Percentiles rank a stretch among this genome's conserved stretches.
These are phyloP conservation scores for Aspergillus thermomutatus DNA, from an alignment of 2,329 filamentous ascomycete species.

Conservation along the genomic window DNA sequence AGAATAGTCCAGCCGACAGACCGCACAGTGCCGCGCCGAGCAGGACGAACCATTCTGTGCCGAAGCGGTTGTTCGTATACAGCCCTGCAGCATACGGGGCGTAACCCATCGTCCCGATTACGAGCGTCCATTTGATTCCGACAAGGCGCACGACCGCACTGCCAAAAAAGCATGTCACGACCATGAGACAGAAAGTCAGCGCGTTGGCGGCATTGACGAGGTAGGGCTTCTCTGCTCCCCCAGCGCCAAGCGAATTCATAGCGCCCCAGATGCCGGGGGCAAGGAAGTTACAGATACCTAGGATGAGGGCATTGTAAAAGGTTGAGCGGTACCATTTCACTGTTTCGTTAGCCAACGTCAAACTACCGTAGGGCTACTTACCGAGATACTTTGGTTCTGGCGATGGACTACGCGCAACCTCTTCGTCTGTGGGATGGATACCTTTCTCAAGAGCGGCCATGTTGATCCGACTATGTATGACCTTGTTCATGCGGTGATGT, in stretches of 20 bases:
- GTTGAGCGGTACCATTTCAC: slow-evolving; percentile 69
- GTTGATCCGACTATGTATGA: not conserved
- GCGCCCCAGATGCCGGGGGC: slow-evolving; percentile 70
- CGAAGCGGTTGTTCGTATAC: slow-evolving; percentile 69
- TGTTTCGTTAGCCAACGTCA: slow-evolving; percentile 21
- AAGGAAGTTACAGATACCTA: slow-evolving; percentile 67
- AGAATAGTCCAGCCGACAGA: slow-evolving; percentile 69
- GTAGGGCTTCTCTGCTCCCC: slow-evolving; percentile 62
- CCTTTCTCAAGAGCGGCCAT: not conserved
- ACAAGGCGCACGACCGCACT: slow-evolving; percentile 63
- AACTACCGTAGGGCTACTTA: not conserved
- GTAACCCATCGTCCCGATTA: slow-evolving; percentile 71
- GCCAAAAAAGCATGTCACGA: slow-evolving; percentile 65
- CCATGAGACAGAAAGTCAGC: slow-evolving; percentile 70
- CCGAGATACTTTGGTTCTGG: not conserved
- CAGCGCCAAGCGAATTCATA: slow-evolving; percentile 71
- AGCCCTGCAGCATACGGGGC: slow-evolving; percentile 68
- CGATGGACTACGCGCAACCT: not conserved
- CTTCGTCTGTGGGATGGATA: not conserved
- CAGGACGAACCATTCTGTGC: slow-evolving; percentile 65
- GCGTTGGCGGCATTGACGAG: slow-evolving; percentile 70
- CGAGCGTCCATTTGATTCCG: slow-evolving; percentile 67
- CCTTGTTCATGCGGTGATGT: not conserved
- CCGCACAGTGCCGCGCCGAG: slow-evolving; percentile 68
- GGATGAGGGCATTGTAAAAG: slow-evolving; percentile 68